These are phyloP conservation scores for Botrytis squamosa DNA, from an alignment of 2,329 filamentous ascomycete genomes.

Conservation along the genomic window DNA sequence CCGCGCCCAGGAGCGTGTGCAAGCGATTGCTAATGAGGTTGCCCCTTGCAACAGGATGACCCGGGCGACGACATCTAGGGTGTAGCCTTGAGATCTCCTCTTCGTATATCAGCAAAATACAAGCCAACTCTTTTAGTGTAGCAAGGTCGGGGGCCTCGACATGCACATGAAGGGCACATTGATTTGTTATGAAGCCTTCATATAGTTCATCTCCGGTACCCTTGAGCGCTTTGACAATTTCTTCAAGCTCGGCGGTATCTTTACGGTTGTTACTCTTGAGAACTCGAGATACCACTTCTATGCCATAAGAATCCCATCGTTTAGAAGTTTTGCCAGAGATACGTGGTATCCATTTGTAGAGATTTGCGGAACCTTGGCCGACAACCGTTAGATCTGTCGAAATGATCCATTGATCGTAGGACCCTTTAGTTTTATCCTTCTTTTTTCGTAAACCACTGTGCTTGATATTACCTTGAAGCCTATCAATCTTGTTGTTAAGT, in stretches of 20 bases:
- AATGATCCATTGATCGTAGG: conserved; percentile 30
- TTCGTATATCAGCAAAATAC: conserved; percentile 34
- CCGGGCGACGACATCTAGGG: conserved; percentile 29
- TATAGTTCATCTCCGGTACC: conserved; percentile 17
- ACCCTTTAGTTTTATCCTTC: conserved; percentile 15
- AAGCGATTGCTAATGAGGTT: conserved; percentile 30
- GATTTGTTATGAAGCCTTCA: conserved; percentile 33
- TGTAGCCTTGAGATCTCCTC: conserved; percentile 32
- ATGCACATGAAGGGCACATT: conserved; percentile 35
- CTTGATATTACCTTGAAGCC: conserved; percentile 16
- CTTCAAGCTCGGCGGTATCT: conserved; percentile 22
- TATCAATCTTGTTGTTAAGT: conserved; percentile 14
- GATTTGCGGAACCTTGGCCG: conserved; percentile 31
- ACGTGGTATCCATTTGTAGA: conserved; percentile 29
- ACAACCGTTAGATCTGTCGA: conserved; percentile 28
- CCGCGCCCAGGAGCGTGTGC: not conserved
- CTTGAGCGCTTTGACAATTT: conserved; percentile 24
- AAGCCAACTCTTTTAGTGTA: conserved; percentile 30
- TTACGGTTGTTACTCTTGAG: conserved; percentile 17
- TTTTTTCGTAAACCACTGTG: not conserved
- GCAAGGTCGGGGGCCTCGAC: conserved; percentile 28
- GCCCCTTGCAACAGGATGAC: conserved; percentile 21
- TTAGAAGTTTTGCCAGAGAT: not conserved
- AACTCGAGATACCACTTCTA: conserved; percentile 31
- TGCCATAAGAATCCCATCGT: conserved; percentile 33